These are phyloP conservation scores for Fusarium odoratissimum DNA, from an alignment of 2,329 filamentous ascomycete species.

Conservation along the genomic window DNA sequence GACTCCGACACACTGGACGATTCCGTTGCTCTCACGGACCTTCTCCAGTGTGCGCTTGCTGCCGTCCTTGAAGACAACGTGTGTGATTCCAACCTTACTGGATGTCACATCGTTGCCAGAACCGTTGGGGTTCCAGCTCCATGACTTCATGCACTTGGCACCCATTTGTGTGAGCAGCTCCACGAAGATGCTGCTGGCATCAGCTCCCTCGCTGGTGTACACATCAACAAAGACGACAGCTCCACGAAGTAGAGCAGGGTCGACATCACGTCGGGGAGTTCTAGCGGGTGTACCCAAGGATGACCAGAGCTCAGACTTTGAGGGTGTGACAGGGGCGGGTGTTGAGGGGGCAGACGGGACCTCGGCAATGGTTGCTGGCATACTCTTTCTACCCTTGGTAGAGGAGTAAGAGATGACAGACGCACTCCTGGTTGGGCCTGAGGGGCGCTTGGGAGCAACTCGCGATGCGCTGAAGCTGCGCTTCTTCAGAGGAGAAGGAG, in stretches of 20 bases:
- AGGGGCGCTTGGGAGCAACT: slow-evolving; percentile 57
- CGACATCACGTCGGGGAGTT: slow-evolving; percentile 65
- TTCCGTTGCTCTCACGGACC: slow-evolving; percentile 75
- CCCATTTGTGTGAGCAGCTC: slow-evolving; percentile 85
- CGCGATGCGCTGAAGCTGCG: slow-evolving; percentile 64
- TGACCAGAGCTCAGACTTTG: slow-evolving; percentile 66
- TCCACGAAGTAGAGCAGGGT: slow-evolving; percentile 70
- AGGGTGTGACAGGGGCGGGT: slow-evolving; percentile 53
- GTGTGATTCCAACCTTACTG: slow-evolving; percentile 79
- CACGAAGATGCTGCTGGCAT: slow-evolving; percentile 84
- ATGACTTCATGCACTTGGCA: slow-evolving; percentile 79
- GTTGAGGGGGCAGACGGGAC: slow-evolving; percentile 47
- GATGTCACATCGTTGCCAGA: slow-evolving; percentile 51
- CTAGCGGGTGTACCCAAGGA: slow-evolving; percentile 66
- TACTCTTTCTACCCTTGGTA: slow-evolving; percentile 55
- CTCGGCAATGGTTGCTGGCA: slow-evolving; percentile 36
- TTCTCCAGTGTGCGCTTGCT: slow-evolving; percentile 84
- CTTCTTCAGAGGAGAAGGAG: slow-evolving; percentile 61
- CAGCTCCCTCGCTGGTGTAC: slow-evolving; percentile 81
- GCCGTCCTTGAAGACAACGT: slow-evolving; percentile 92
- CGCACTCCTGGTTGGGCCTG: slow-evolving; percentile 58
- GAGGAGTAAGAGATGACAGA: slow-evolving; percentile 68
- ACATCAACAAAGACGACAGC: slow-evolving; percentile 87
- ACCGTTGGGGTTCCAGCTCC: slow-evolving; percentile 75
- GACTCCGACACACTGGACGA: slow-evolving; percentile 87